phyloP scores from a whole-genome alignment of 257 asterid genomes.

The Solanum stenotomum region DNA sequence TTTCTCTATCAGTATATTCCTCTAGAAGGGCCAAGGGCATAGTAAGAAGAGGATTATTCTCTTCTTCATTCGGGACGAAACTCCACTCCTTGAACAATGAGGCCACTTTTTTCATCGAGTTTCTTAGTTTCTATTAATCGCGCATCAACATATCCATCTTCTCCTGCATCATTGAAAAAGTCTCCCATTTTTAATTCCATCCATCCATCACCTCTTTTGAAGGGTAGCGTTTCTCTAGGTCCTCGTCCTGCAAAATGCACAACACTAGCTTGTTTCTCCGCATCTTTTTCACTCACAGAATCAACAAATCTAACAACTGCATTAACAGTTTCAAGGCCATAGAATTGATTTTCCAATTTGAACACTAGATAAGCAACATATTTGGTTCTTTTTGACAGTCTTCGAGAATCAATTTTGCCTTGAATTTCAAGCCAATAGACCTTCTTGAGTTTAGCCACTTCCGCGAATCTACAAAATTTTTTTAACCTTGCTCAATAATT shows the following conservation, averaged over 20 bases:
- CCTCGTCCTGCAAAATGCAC: conserved; percentile 2
- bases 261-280: not conserved
- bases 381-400: conserved; percentile 23
- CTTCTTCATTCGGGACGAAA: too few species aligned
- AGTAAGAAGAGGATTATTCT: too few species aligned
- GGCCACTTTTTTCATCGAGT: too few species aligned
- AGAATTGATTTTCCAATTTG: conserved; percentile 18
- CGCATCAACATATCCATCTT: not conserved
- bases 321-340: conserved; percentile 22
- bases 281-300: not conserved
- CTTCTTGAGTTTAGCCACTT: conserved; percentile 14
- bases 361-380: conserved; percentile 21
- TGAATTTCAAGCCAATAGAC: conserved; percentile 14
- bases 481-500: not conserved
- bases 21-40: too few species aligned
- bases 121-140: too few species aligned
- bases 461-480: conserved; percentile 5
- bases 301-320: conserved; percentile 21
- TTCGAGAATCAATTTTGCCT: not conserved
- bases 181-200: not conserved
- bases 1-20: too few species aligned
- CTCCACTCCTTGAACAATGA: too few species aligned
- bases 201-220: conserved; percentile 48
- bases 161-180: conserved; percentile 8
- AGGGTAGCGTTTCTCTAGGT: conserved; percentile 12